Base-by-base conservation (phyloP, 78 protist species). In the Planoprotostelium fungivorum region DNA sequence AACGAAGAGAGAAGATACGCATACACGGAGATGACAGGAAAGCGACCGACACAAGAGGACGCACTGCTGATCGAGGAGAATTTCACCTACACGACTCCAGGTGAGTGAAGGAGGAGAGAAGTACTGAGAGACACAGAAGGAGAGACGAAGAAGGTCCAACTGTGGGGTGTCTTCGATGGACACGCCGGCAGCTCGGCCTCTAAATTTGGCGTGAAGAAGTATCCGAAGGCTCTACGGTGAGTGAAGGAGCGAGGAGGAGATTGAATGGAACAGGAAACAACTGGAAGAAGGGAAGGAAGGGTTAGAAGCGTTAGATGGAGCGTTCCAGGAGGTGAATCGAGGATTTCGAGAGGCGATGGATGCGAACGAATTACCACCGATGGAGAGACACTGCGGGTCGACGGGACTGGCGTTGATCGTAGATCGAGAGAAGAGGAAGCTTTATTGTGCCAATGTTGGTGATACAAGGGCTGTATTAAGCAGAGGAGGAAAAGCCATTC, bases 401-500 rank as follows among this genome's bases (percentile, higher is more conserved):
- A 51, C 73, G 5, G 73, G 73, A 5, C 73, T 51, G 31, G 5
- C 73, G 5, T 16, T 51, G 5, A 5, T 51, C 16, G 73, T 51
- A 5, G 73, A 51, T 16, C 5, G 16, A 51, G 16, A 51, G 16
- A 16, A 16, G 31, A 16, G 73, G 73, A 51, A 51, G 16, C 5
- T 51, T 16, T 51, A 51, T 51, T 51, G 73, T 51, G 16, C 31
- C 73, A 95, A 96, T 73, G 94, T 90, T 25, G 98, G 98, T 28
- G 98, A 97, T 89, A 90, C 97, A 73, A 87, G 98, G 29, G 96
- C 95, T 0, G 97, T 97, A 35, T 87, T 95, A 0, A 88, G 91
- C 36, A 1, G 90, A 29, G 86, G 38, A 29, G 95, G 95, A 1
- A 10, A 38, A 23, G 97, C 97, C 28, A 37, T 87, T 34, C 87